Evolutionary conservation across 2,329 filamentous ascomycete species (phyloP), one percentile per base, ranked within the genome.

Genomic region (Geosmithia flava): DNA sequence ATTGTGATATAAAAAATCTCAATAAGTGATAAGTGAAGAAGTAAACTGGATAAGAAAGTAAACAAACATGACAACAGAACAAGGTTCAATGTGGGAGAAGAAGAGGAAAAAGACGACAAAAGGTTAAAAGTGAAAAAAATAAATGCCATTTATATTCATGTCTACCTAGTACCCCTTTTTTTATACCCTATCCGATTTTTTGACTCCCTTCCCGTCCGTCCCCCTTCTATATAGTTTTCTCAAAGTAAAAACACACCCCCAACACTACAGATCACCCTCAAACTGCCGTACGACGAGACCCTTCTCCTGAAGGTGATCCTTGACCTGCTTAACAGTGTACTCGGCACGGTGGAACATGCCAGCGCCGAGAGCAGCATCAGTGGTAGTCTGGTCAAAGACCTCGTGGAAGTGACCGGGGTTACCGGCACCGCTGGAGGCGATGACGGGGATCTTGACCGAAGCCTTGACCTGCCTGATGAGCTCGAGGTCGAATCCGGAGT

Each of bases 321-420:
- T 98, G 45, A 98, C 93, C 59, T 97, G 83, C 63, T 81, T 83
- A 16, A 98, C 91, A 0, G 90, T 95, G 66, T 91, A 98, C 69
- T 98, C 91, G 39, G 85, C 87, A 45, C 93, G 74, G 69, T 98
- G 93, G 67, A 98, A 98, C 84, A 98, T 98, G 47, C 93, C 93
- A 8, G 93, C 93, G 3, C 93, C 93, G 51, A 98, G 69, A 27
- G 93, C 93, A 46, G 93, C 93, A 71, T 98, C 93, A 3, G 91
- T 91, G 16, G 74, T 73, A 8, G 93, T 97, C 68, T 85, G 72
- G 49, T 78, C 71, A 65, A 98, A 98, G 2, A 97, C 93, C 61
- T 97, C 86, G 47, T 81, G 76, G 61, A 98, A 98, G 67, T 98
- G 93, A 0, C 62, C 77, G 2, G 93, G 91, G 56, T 84, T 81